phyloP scores from a whole-genome alignment of 208 protist species.

The Vickermania spadyakhi region DNA sequence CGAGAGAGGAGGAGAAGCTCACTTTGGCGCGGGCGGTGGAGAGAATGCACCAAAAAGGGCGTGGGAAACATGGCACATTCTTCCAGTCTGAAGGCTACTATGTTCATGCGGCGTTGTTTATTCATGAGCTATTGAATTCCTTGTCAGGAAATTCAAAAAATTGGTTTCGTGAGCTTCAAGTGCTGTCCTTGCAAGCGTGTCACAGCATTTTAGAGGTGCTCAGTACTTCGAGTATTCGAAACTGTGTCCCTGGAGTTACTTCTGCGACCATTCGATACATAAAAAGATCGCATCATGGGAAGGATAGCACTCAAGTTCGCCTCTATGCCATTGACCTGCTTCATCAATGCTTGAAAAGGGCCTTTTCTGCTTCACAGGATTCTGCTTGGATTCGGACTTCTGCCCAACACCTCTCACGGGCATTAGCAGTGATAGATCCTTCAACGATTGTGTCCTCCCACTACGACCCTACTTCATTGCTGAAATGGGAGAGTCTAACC shows the following conservation, averaged over 20 bases:
- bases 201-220: conserved; percentile 39
- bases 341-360: conserved; percentile 8
- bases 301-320: conserved; percentile 51
- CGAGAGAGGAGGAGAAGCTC: conserved; percentile 64
- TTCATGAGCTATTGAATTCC: conserved; percentile 68
- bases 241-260: conserved; percentile 68
- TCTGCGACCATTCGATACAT: conserved; percentile 66
- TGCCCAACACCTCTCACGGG: conserved; percentile 8
- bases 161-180: conserved; percentile 74
- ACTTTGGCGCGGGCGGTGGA: conserved; percentile 37
- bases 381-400: conserved; percentile 11
- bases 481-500: not conserved
- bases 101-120: conserved; percentile 67
- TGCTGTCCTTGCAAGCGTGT: conserved; percentile 52
- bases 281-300: conserved; percentile 47
- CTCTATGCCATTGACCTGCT: conserved; percentile 46
- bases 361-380: conserved; percentile 10
- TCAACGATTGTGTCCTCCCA: not conserved
- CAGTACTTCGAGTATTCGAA: conserved; percentile 36
- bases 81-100: conserved; percentile 44
- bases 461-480: not conserved
- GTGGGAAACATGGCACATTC: conserved; percentile 13
- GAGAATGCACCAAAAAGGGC: conserved; percentile 40
- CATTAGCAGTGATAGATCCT: not conserved
- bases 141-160: conserved; percentile 56